Evolutionary conservation across 305 asterid genomes (phyloP).

Genomic region (Plantago coronopus): DNA sequence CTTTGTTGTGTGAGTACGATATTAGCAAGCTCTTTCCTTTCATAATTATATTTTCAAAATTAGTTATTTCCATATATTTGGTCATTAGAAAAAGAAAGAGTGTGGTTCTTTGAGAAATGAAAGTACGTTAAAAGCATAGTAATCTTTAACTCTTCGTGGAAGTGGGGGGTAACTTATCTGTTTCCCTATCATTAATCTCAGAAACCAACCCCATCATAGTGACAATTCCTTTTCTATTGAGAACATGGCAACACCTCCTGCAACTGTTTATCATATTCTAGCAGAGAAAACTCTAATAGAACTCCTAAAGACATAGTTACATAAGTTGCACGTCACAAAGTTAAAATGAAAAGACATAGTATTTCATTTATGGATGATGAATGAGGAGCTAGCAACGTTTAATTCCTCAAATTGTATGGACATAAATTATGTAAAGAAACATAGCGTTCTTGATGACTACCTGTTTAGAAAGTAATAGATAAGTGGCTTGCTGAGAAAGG

Average conservation of each 20-base stretch:
- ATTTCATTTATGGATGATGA: conserved; percentile 1
- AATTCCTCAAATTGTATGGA: conserved; percentile 12
- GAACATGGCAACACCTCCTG: conserved; percentile 7
- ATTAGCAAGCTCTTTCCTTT: not conserved
- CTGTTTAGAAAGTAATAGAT: conserved; percentile 87
- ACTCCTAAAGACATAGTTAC: not conserved
- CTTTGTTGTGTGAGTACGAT: not conserved
- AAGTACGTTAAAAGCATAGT: not conserved
- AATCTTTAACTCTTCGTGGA: not conserved
- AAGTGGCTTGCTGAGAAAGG: conserved; percentile 75
- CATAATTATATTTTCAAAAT: not conserved
- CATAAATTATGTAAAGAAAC: conserved; percentile 14
- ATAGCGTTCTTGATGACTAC: conserved; percentile 26
- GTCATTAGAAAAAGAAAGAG: not conserved
- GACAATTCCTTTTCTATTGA: conserved; percentile 1
- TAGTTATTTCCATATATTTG: not conserved
- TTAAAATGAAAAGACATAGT: not conserved
- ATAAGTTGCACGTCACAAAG: conserved; percentile 18
- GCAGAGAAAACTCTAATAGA: conserved; percentile 3
- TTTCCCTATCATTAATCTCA: not conserved
- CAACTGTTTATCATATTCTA: conserved; percentile 1
- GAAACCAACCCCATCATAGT: conserved; percentile 6
- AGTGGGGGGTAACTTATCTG: not conserved
- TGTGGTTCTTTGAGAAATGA: not conserved
- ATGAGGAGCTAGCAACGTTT: conserved; percentile 9